phyloP scores from a whole-genome alignment of 768 basidiomycete species.

The Hygrocybe punicea region DNA sequence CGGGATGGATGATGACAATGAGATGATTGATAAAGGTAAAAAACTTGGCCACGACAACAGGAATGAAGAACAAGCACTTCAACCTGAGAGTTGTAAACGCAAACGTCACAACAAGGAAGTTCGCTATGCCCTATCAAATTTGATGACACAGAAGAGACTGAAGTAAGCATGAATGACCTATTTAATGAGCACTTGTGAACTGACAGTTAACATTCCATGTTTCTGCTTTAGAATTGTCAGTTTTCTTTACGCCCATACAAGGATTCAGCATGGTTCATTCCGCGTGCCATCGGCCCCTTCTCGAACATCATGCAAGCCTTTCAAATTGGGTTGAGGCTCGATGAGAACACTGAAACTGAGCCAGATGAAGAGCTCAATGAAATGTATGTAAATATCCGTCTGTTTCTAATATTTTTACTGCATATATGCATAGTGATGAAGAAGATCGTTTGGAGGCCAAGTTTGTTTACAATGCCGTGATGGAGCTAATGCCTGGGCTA shows the following conservation, averaged over 20 bases:
- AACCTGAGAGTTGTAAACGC: too few species aligned
- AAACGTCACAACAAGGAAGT: too few species aligned
- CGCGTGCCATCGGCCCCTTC: not conserved
- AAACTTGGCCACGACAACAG: too few species aligned
- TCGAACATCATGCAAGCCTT: not conserved
- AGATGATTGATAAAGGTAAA: too few species aligned
- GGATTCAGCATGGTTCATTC: not conserved
- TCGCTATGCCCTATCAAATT: too few species aligned
- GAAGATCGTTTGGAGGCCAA: not conserved
- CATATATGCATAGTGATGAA: slow-evolving; percentile 1
- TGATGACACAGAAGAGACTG: not conserved
- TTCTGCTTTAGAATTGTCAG: not conserved
- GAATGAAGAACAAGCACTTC: too few species aligned
- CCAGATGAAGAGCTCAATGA: not conserved
- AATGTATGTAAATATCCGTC: not conserved
- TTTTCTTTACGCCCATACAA: not conserved
- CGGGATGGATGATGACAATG: too few species aligned
- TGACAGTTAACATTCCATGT: not conserved
- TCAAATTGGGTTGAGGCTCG: not conserved
- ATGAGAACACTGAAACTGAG: not conserved
- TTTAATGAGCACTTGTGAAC: not conserved
- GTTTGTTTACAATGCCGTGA: not conserved
- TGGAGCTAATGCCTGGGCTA: not conserved
- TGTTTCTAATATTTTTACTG: not conserved
- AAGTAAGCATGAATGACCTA: not conserved